These are phyloP conservation scores for Populus davidiana DNA, from an alignment of 345 rosid species.

Conservation along the genomic window DNA sequence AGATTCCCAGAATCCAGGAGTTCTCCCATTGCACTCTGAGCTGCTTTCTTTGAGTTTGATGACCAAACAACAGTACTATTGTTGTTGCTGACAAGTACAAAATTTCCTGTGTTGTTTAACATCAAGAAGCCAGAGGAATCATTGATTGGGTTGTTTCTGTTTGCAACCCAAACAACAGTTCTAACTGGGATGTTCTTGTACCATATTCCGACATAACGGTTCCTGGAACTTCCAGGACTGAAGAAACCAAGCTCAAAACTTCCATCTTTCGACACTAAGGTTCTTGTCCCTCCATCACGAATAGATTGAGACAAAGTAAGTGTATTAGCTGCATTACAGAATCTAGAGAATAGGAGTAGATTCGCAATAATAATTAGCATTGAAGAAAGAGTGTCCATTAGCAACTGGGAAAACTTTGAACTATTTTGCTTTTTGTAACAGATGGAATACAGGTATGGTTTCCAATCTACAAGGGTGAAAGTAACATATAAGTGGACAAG, in stretches of 20 bases:
- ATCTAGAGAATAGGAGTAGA: background rate
- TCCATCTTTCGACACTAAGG: slow-evolving; percentile 6
- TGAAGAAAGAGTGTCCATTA: slow-evolving; percentile 7
- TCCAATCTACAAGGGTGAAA: too few species aligned
- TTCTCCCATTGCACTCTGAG: background rate
- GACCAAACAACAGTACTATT: slow-evolving; percentile 1
- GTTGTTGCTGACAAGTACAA: background rate
- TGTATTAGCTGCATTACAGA: slow-evolving; percentile 8
- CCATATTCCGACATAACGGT: slow-evolving; percentile 13
- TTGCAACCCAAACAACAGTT: slow-evolving; percentile 16
- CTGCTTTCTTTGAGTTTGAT: background rate
- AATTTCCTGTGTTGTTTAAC: slow-evolving; percentile 1
- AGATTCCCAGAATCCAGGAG: background rate
- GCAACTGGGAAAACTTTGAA: too few species aligned
- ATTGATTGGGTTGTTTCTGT: background rate
- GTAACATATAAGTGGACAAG: too few species aligned
- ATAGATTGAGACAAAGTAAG: slow-evolving; percentile 18
- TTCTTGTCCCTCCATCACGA: background rate
- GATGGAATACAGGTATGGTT: too few species aligned
- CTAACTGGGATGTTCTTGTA: background rate
- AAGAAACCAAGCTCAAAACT: slow-evolving; percentile 10
- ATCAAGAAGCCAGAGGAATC: background rate
- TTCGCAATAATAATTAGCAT: background rate
- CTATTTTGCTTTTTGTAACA: too few species aligned
- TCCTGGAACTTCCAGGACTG: background rate